Evolutionary conservation across 495 filamentous ascomycete species (phyloP), one percentile per base, ranked within the genome.

Genomic region (Aspergillus haitiensis): DNA sequence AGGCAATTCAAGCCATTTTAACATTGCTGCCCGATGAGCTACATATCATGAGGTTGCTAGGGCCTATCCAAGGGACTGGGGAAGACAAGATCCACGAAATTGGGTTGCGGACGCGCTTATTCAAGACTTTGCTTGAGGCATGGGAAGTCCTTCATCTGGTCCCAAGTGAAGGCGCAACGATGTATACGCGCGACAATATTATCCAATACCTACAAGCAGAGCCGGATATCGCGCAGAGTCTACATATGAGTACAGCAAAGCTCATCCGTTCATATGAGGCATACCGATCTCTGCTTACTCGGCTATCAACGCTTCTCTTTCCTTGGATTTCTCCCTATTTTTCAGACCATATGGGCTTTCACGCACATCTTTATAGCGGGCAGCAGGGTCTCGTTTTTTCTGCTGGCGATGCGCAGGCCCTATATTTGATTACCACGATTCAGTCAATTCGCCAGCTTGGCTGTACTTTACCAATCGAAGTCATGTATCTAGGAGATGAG

Each of bases 401-500:
- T 9, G 72, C 67, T 4, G 71, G 71, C 7, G 64, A 69, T 42
- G 52, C 60, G 2, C 72, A 75, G 48, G 66, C 68, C 0, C 60
- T 56, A 12, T 75, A 59, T 50, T 60, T 75, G 1, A 46, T 72
- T 7, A 74, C 72, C 12, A 70, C 70, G 0, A 75, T 76, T 47
- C 64, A 59, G 8, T 31, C 67, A 3, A 56, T 76, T 34, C 65
- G 72, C 6, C 16, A 65, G n/a, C 46, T 74, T 4, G 70, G 72
- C 6, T 75, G 72, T 48, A 37, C 51, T 16, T 64, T 76, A 0
- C 74, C 74, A 9, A 73, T 76, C 42, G 71, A 76, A 58, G 58
- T 76, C 31, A 67, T 75, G 62, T 76, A 76, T 56, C 66, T 72
- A 11, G 74, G 74, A 10, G 70, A 74, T 35, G 47, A 32, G 0